Evolutionary conservation across 1,139 yeast genomes (phyloP), one percentile per base, ranked within the genome.

Genomic region (Suhomyces ambrosiae): DNA sequence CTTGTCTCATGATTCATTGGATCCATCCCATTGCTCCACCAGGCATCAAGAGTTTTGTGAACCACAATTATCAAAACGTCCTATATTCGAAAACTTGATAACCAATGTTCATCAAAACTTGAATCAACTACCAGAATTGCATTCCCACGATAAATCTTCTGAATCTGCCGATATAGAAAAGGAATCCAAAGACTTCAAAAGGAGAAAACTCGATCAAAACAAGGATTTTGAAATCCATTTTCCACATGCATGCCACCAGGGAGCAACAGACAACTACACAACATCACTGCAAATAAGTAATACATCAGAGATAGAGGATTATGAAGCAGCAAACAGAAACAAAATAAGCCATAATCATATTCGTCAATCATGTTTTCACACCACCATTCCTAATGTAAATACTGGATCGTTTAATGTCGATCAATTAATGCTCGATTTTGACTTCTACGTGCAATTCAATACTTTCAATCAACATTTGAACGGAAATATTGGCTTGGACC

Each of bases 321-420:
- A 17, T 10, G 15, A 23, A 3, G 14, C 14, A 6, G 12, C 13
- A 3, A 25, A 19, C 5, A 40, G 28, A 8, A 32, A 28, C 2
- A 27, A 23, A 16, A 27, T 24, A 8, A 23, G 29, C 23, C 44
- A 48, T 16, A 61, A 58, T 37, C 61, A 62, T 40, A 50, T 63
- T n/a, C 76, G 71, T 42, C 74, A 71, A 49, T 69, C 76, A 4
- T 70, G 72, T 44, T 71, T 71, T 45, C 76, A 71, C 42, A 68
- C 76, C 3, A 65, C 65, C 21, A 63, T 71, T 9, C 71, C 72
- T 2, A 61, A 65, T 29, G 13, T 37, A 4, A 45, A 37, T 27
- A 14, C 44, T 15, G 37, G 29, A n/a, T 29, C 33, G 3, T 13
- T 35, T 8, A 42, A 42, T 10, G 34, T 46, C 3, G 54, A 53